These are phyloP conservation scores for Juglanconis oblonga DNA, from an alignment of 2,329 filamentous ascomycete species.

Conservation along the genomic window DNA sequence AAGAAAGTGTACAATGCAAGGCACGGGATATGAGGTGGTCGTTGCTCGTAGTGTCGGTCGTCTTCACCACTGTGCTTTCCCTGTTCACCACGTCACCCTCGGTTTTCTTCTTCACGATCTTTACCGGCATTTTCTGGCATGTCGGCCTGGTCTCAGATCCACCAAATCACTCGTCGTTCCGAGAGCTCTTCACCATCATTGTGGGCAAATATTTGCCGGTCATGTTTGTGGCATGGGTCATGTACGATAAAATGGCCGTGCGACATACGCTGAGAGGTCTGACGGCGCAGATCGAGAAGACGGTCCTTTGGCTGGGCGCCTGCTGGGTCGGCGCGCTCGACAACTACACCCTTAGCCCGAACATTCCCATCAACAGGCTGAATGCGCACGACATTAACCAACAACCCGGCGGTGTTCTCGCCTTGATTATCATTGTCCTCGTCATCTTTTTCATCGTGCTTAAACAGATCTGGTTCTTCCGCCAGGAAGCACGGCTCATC, in stretches of 20 bases:
- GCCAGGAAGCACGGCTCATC: constrained; percentile 76
- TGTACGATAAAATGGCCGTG: constrained; percentile 80
- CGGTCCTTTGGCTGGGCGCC: constrained; percentile 81
- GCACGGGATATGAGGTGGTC: constrained; percentile 81
- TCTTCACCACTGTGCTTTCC: constrained; percentile 74
- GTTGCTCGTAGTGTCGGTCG: constrained; percentile 74
- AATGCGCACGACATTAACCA: constrained; percentile 84
- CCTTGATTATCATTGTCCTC: constrained; percentile 74
- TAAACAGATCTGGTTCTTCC: constrained; percentile 81
- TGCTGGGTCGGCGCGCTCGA: constrained; percentile 90
- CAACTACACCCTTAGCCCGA: constrained; percentile 84
- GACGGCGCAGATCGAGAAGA: constrained; percentile 84
- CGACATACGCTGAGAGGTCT: constrained; percentile 68
- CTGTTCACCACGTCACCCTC: constrained; percentile 76
- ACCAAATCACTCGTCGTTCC: constrained; percentile 64
- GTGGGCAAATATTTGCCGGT: constrained; percentile 83
- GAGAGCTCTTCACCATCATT: constrained; percentile 72
- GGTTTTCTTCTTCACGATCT: constrained; percentile 82
- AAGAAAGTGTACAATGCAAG: constrained; percentile 61
- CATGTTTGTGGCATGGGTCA: constrained; percentile 80
- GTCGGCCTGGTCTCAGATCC: constrained; percentile 88
- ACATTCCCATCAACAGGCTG: constrained; percentile 90
- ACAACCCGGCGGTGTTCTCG: constrained; percentile 84
- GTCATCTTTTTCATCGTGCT: constrained; percentile 65
- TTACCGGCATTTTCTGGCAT: constrained; percentile 82